phyloP scores from a whole-genome alignment of 2,329 filamentous ascomycete species.

The Phialophora chinensis region DNA sequence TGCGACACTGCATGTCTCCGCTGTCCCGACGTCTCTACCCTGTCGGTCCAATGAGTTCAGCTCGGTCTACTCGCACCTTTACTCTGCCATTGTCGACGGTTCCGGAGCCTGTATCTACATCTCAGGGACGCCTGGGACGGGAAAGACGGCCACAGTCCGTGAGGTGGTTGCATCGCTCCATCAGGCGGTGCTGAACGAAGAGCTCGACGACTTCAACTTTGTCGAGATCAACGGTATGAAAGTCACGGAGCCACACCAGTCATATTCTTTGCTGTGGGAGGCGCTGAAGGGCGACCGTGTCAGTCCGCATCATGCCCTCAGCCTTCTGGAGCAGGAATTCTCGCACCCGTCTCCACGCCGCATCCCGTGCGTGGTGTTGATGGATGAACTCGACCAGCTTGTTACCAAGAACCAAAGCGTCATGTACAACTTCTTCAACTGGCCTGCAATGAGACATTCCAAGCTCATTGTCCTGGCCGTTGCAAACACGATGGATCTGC shows the following conservation, averaged over 20 bases:
- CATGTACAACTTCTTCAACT: conserved; percentile 99
- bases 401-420: conserved; percentile 99
- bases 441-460: conserved; percentile 89
- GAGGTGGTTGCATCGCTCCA: conserved; percentile 92
- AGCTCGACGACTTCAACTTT: conserved; percentile 97
- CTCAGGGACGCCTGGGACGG: conserved; percentile 95
- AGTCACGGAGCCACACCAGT: conserved; percentile 95
- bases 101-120: conserved; percentile 98
- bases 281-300: conserved; percentile 92
- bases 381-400: conserved; percentile 97
- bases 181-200: conserved; percentile 82
- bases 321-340: conserved; percentile 90
- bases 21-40: conserved; percentile 85
- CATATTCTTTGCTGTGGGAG: conserved; percentile 94
- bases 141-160: conserved; percentile 95
- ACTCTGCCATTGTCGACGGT: conserved; percentile 90
- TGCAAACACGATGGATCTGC: conserved; percentile 98
- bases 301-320: conserved; percentile 86
- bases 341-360: conserved; percentile 84
- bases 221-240: conserved; percentile 99
- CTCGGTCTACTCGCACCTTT: conserved; percentile 89
- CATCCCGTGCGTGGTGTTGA: conserved; percentile 93
- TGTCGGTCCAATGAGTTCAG: conserved; percentile 92
- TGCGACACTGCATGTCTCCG: conserved; percentile 87
- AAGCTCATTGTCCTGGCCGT: conserved; percentile 94